Base-by-base conservation (phyloP, 179 eudicot species). In the Gypsophila paniculata region DNA sequence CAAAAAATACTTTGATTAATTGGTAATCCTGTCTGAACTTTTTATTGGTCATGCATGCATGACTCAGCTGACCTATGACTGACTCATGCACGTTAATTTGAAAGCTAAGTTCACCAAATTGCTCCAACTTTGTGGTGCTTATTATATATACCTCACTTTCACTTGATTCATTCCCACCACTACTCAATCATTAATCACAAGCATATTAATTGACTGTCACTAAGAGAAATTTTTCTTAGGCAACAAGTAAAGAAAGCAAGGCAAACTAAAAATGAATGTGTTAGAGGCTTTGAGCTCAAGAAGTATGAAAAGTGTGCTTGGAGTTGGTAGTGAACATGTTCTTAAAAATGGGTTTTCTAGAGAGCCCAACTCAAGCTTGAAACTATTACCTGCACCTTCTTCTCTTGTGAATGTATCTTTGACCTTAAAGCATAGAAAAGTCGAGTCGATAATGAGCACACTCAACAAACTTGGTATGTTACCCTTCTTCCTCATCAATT, bases 401-500 rank as follows among this genome's bases (percentile, higher is more conserved):
- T 36, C 14, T 38, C 21, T 10, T 12, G 38, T 51, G 0, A 61
- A 61, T 6, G 46, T 8, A 42, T 42, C 46, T 42, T 9, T 42
- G 8, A 42, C 46, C 6, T 42, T 42, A 9, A 42, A 42, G 46
- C 46, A 42, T 8, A 42, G 10, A 42, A 42, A 42, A 77, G 19
- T 44, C 0, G 69, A 39, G 55, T 77, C 80, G 12, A 65, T 77
- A 23, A 25, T 77, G 18, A 72, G 63, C 73, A 72, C 80, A 4
- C 52, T 72, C 66, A 77, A 72, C 34, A 77, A 77, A 17, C 76
- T 77, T 66, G 80, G 80, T 77, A 77, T 15, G 79, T 54, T 9
- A 6, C 48, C 0, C 14, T 4, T 10, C 18, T 65, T 64, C 21
- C 13, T 21, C 9, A 0, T 23, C 3, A 0, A 23, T 11, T 59